Conservation (phyloP, 768 basidiomycete genomes). For the Chiua virens region DNA sequence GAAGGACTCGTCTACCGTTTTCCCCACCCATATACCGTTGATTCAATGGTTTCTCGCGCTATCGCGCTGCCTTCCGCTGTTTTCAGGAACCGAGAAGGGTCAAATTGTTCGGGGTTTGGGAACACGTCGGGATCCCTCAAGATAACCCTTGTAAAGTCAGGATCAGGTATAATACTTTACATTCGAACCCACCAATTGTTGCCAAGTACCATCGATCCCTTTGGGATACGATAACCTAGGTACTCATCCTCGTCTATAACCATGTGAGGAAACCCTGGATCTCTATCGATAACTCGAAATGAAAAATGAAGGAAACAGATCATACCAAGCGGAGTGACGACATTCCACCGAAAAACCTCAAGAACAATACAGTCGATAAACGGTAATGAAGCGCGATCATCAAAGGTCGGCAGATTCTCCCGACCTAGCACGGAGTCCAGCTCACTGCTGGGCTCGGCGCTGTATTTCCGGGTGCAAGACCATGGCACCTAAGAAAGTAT, state of each 20-base stretch:
- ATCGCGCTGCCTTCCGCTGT: neutral
- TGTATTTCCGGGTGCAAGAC: slow-evolving; percentile 13
- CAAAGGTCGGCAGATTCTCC: slow-evolving; percentile 11
- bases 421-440: slow-evolving; percentile 10
- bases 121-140: slow-evolving; percentile 17
- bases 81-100: slow-evolving; percentile 18
- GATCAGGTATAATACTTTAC: too few species aligned
- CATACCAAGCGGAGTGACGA: slow-evolving; percentile 11
- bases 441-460: slow-evolving; percentile 8
- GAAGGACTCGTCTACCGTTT: neutral
- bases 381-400: slow-evolving; percentile 12
- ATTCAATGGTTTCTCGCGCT: neutral
- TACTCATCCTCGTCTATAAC: slow-evolving; percentile 30
- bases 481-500: slow-evolving; percentile 13
- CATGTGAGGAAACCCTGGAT: slow-evolving; percentile 35
- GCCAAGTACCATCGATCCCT: slow-evolving; percentile 38
- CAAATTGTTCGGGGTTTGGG: slow-evolving; percentile 21
- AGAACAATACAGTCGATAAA: slow-evolving; percentile 14
- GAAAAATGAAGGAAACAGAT: neutral
- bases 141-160: slow-evolving; percentile 25
- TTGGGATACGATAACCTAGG: slow-evolving; percentile 42
- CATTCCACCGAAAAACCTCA: slow-evolving; percentile 12
- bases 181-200: slow-evolving; percentile 38
- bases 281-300: neutral
- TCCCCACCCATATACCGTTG: neutral